Conservation (phyloP, 164 flowering plant species). For the Taxillus chinensis region DNA sequence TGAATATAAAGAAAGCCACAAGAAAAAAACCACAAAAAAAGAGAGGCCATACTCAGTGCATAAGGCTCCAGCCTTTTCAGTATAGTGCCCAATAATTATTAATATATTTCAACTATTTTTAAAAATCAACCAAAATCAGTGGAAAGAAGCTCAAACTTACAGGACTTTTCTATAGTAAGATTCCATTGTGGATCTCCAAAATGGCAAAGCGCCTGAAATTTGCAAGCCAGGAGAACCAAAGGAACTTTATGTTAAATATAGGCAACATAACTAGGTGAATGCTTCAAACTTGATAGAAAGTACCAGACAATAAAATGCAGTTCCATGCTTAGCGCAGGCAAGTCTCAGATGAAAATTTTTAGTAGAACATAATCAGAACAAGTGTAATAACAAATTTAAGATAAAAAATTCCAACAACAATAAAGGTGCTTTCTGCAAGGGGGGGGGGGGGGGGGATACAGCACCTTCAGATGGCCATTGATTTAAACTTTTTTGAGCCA, state of each 20-base stretch:
- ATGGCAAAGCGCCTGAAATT: constrained; percentile 40
- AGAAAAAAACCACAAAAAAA: background rate
- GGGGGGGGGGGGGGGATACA: background rate
- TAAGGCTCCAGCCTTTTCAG: too few species aligned
- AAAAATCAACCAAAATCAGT: background rate
- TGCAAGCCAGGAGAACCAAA: constrained; percentile 15
- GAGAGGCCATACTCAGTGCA: background rate
- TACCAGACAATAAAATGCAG: background rate
- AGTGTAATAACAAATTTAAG: background rate
- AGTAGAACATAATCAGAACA: too few species aligned
- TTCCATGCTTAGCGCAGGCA: background rate
- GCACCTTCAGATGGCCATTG: constrained; percentile 87
- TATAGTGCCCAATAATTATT: too few species aligned
- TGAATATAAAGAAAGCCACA: background rate
- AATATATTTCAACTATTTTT: too few species aligned
- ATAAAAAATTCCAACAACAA: background rate
- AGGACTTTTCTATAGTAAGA: constrained; percentile 35
- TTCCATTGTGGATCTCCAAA: constrained; percentile 72
- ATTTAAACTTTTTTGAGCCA: constrained; percentile 22
- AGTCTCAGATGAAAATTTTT: too few species aligned
- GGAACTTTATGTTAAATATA: background rate
- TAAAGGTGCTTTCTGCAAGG: background rate
- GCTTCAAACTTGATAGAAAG: background rate
- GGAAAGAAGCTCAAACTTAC: constrained; percentile 34
- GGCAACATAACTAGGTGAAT: background rate